Evolutionary conservation across 2,329 filamentous ascomycete species (phyloP).

Genomic region (Pseudopithomyces chartarum): DNA sequence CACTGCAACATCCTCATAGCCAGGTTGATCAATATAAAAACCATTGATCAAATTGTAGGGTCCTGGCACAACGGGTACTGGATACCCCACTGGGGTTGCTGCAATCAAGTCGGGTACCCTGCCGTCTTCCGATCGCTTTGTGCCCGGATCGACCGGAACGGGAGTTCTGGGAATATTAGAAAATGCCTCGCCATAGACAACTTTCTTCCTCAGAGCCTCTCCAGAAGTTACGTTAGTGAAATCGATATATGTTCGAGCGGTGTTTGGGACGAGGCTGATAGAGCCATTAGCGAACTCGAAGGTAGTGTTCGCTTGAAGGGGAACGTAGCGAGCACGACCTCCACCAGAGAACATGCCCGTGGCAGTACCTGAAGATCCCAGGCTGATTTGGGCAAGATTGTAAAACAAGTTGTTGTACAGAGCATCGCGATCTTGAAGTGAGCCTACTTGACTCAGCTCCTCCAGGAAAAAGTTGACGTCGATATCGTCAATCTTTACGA

Average conservation of each 20-base stretch:
- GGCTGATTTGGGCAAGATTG: constrained; percentile 49
- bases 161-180: not conserved
- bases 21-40: constrained; percentile 51
- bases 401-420: constrained; percentile 60
- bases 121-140: not conserved
- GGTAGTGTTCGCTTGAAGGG: constrained; percentile 50
- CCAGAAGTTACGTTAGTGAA: constrained; percentile 49
- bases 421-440: constrained; percentile 62
- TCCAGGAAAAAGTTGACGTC: constrained; percentile 57
- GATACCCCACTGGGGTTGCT: constrained; percentile 48
- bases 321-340: constrained; percentile 50
- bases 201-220: constrained; percentile 46
- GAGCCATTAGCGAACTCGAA: constrained; percentile 54
- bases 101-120: constrained; percentile 7
- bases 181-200: constrained; percentile 30
- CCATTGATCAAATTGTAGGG: constrained; percentile 50
- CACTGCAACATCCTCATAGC: constrained; percentile 52
- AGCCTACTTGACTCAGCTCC: constrained; percentile 52
- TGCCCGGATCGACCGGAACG: not conserved
- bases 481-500: constrained; percentile 62
- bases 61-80: constrained; percentile 46
- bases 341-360: constrained; percentile 52
- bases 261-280: constrained; percentile 48
- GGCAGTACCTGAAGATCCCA: constrained; percentile 46
- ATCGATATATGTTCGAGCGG: constrained; percentile 44